A percentile compares a stretch with the other conserved stretches of the same genome.
Conservation (phyloP, 306 rosid species). For the Vigna nakashimae region DNA sequence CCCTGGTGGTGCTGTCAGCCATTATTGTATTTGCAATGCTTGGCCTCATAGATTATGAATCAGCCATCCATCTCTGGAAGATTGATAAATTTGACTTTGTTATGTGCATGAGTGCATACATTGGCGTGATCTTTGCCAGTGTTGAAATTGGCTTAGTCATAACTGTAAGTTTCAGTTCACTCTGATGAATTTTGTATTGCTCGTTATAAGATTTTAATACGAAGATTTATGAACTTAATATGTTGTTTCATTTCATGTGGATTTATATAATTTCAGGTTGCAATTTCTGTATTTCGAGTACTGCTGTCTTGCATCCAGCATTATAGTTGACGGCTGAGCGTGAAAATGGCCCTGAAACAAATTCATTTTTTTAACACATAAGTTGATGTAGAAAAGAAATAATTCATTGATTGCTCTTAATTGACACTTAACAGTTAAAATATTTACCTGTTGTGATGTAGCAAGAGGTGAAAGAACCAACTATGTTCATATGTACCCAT, state of each 20-base stretch:
- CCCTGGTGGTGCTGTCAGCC: conserved; percentile 86
- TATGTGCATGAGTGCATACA: conserved; percentile 77
- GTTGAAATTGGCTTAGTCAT: conserved; percentile 82
- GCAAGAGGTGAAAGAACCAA: conserved; percentile 94
- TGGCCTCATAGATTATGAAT: conserved; percentile 88
- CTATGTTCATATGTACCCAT: conserved; percentile 88
- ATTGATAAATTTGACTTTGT: conserved; percentile 91
- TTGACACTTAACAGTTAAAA: neutral
- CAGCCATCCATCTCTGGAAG: conserved; percentile 88
- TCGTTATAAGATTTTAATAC: neutral
- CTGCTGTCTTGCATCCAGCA: conserved; percentile 95
- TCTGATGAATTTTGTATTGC: neutral
- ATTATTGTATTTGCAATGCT: conserved; percentile 94
- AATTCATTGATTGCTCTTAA: neutral
- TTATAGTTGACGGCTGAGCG: conserved; percentile 95
- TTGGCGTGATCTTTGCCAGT: conserved; percentile 84
- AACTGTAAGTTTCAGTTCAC: conserved; percentile 59
- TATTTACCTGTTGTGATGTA: conserved; percentile 87
- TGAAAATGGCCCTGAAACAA: conserved; percentile 90
- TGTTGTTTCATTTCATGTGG: conserved; percentile 18
- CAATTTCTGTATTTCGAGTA: conserved; percentile 68
- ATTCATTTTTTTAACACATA: neutral
- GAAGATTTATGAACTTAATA: conserved; percentile 18
- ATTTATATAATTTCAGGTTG: conserved; percentile 58
- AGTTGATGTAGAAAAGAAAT: conserved; percentile 14